Evolutionary conservation across 2,329 filamentous ascomycete genomes (phyloP).

Genomic region (Pseudogymnoascus pannorum): DNA sequence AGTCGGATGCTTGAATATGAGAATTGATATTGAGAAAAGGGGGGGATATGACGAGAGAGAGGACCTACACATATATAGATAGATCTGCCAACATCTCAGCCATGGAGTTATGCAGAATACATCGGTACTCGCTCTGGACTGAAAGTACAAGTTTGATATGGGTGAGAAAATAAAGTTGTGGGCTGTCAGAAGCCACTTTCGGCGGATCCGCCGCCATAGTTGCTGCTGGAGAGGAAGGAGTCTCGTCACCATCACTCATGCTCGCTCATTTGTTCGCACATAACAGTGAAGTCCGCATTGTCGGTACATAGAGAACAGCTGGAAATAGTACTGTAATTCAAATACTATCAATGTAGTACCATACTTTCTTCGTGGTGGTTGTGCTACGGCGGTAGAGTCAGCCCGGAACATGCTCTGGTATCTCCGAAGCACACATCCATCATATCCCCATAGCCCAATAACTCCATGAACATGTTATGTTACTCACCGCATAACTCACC

Average conservation of each 20-base stretch:
- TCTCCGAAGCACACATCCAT: neutral
- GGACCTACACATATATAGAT: conserved; percentile 35
- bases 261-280: neutral
- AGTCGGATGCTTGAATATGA: neutral
- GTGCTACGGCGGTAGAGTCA: neutral
- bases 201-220: neutral
- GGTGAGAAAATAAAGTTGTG: neutral
- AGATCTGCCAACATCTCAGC: conserved; percentile 9
- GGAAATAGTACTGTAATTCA: neutral
- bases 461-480: neutral
- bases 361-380: neutral
- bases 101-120: too few relatives aligned
- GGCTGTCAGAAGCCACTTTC: neutral
- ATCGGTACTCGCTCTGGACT: neutral
- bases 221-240: neutral
- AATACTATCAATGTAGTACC: neutral
- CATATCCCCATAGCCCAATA: neutral
- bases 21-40: neutral
- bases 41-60: conserved; percentile 27
- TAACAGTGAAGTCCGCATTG: neutral
- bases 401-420: neutral
- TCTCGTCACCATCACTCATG: neutral
- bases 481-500: neutral
- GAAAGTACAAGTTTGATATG: neutral
- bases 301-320: neutral